A percentile compares a stretch with the other conserved stretches of the same genome.
phyloP scores from a whole-genome alignment of 23 red algal species.

The Gracilariopsis chorda region DNA sequence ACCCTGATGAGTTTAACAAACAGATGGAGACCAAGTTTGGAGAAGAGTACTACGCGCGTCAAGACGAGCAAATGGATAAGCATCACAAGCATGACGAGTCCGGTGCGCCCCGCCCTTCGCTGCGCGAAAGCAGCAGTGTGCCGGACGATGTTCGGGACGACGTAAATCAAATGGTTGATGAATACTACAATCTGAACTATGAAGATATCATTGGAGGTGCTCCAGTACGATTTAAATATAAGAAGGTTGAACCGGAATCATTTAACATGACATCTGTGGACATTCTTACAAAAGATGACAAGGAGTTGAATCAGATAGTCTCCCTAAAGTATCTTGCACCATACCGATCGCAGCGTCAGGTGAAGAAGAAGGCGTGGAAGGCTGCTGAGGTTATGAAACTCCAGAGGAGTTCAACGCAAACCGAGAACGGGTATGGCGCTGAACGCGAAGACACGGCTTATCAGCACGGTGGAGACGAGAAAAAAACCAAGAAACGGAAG shows the following conservation, averaged over 20 bases:
- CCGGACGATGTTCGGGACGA: slow-evolving; percentile 49
- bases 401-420: not conserved
- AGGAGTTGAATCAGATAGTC: slow-evolving; percentile 85
- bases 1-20: slow-evolving; percentile 70
- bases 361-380: slow-evolving; percentile 46
- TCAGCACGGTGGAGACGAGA: not conserved
- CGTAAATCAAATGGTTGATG: slow-evolving; percentile 73
- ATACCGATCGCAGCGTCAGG: slow-evolving; percentile 56
- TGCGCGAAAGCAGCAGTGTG: not conserved
- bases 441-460: too few species aligned
- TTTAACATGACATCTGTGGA: slow-evolving; percentile 82
- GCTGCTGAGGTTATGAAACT: not conserved
- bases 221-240: slow-evolving; percentile 87
- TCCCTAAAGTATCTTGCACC: slow-evolving; percentile 79
- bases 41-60: slow-evolving; percentile 70
- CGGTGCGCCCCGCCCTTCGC: not conserved
- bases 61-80: slow-evolving; percentile 45
- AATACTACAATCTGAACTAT: slow-evolving; percentile 90
- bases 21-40: slow-evolving; percentile 78
- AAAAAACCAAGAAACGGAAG: not conserved
- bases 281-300: slow-evolving; percentile 83
- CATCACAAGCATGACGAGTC: not conserved
- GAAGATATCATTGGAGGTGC: slow-evolving; percentile 79
- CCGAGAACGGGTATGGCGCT: too few species aligned
- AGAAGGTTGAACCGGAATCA: slow-evolving; percentile 69